Conservation (phyloP, 2,329 filamentous ascomycete species). For the Diaporthe vaccinii region DNA sequence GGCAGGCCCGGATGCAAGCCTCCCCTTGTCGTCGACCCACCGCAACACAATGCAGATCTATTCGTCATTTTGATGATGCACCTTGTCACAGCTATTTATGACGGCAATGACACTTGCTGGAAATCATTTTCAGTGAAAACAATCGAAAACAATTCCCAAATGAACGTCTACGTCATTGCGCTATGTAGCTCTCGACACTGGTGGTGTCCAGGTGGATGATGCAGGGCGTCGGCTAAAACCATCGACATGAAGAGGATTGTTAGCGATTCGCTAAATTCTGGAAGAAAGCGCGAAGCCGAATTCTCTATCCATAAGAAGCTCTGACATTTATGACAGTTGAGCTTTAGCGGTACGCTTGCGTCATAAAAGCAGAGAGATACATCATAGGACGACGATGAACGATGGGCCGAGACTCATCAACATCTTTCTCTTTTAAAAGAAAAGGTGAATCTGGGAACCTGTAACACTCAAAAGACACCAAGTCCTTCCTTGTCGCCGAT, state of each 20-base stretch:
- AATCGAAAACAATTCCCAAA: too few species aligned
- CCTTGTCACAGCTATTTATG: background rate
- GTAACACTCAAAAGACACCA: fast-evolving
- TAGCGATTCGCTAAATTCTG: too few species aligned
- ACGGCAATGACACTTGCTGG: too few species aligned
- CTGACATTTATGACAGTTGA: background rate
- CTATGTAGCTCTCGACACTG: background rate
- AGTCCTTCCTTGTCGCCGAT: background rate
- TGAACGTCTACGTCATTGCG: background rate
- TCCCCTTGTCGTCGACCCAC: background rate
- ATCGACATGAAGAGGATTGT: background rate
- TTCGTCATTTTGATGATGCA: conserved; percentile 11
- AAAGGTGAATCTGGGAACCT: background rate
- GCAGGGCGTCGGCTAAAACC: background rate
- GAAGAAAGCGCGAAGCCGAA: too few species aligned
- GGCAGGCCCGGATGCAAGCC: background rate
- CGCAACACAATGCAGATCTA: background rate
- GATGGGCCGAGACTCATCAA: background rate
- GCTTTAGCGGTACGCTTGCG: background rate
- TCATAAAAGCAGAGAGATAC: background rate
- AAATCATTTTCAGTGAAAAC: background rate
- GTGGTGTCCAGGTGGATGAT: background rate
- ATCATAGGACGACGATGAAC: background rate
- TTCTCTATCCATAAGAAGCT: too few species aligned
- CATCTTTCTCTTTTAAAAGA: background rate